A percentile compares a stretch with the other conserved stretches of the same genome.
Evolutionary conservation across 106 monocot species (phyloP).

Genomic region (Allium cepa): DNA sequence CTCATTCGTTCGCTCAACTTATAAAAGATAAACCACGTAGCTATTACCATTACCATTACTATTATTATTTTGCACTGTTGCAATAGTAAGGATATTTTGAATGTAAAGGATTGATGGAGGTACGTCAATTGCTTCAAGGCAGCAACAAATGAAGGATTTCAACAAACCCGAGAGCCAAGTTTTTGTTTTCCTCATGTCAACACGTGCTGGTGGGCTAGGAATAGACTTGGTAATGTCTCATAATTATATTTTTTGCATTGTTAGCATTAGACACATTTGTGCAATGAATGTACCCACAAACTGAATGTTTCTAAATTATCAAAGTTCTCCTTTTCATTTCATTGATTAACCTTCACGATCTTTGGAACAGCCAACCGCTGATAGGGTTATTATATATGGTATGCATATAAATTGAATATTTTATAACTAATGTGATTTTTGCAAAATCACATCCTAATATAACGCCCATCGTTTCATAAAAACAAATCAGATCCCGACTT

Average conservation of each 20-base stretch:
- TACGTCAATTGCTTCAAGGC: conserved; percentile 25
- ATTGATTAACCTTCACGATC: neutral
- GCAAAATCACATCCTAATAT: neutral
- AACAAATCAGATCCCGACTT: conserved; percentile 44
- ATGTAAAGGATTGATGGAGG: conserved; percentile 46
- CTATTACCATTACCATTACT: no score
- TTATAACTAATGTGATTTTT: no score
- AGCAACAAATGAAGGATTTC: conserved; percentile 45
- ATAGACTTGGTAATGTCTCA: conserved; percentile 36
- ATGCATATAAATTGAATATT: neutral
- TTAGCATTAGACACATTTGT: no score
- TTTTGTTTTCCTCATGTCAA: conserved; percentile 55
- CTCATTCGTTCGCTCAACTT: no score
- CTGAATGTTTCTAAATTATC: neutral
- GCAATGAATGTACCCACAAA: no score
- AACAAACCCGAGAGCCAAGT: conserved; percentile 27
- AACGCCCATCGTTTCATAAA: neutral
- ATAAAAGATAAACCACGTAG: no score
- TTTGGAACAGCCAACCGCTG: conserved; percentile 36
- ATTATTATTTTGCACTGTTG: no score
- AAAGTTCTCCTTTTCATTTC: neutral
- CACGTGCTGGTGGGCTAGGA: conserved; percentile 56
- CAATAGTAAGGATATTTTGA: neutral
- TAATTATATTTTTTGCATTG: no score
- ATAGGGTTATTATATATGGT: conserved; percentile 59